Percentiles rank a stretch among this genome's conserved stretches.
phyloP scores from a whole-genome alignment of 2,329 filamentous ascomycete species.

The Phialophora verrucosa region DNA sequence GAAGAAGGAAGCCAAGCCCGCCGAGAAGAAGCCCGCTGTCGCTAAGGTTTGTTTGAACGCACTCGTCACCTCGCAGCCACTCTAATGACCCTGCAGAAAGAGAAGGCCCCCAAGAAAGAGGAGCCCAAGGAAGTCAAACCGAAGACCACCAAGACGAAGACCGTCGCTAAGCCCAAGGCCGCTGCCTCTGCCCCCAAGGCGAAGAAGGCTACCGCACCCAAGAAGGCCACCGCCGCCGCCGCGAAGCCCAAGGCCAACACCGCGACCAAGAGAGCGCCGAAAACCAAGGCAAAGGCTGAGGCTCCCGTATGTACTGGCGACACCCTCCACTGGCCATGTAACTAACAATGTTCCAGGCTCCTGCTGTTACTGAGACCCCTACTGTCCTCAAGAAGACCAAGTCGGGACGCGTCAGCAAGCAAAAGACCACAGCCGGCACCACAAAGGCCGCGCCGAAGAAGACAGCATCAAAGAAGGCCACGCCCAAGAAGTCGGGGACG shows the following conservation, averaged over 20 bases:
- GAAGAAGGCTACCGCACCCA: constrained; percentile 59
- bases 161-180: constrained; percentile 50
- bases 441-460: constrained; percentile 56
- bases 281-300: constrained; percentile 41
- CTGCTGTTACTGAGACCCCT: constrained; percentile 71
- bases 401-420: constrained; percentile 82
- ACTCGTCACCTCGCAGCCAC: neutral
- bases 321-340: neutral
- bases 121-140: constrained; percentile 39
- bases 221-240: constrained; percentile 60
- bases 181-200: constrained; percentile 55
- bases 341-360: constrained; percentile 56
- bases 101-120: constrained; percentile 36
- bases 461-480: constrained; percentile 51
- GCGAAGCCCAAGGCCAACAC: constrained; percentile 60
- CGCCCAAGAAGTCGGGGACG: constrained; percentile 52
- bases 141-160: constrained; percentile 47
- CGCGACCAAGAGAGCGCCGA: constrained; percentile 49
- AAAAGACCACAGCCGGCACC: constrained; percentile 53
- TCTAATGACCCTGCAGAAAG: constrained; percentile 37
- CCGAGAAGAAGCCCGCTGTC: constrained; percentile 47
- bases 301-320: constrained; percentile 37
- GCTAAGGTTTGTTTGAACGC: constrained; percentile 40
- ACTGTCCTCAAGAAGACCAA: constrained; percentile 80
- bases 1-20: constrained; percentile 70